Evolutionary conservation across 345 rosid species (phyloP), one percentile per base, ranked within the genome.

Genomic region (Mallotus nudiflorus): DNA sequence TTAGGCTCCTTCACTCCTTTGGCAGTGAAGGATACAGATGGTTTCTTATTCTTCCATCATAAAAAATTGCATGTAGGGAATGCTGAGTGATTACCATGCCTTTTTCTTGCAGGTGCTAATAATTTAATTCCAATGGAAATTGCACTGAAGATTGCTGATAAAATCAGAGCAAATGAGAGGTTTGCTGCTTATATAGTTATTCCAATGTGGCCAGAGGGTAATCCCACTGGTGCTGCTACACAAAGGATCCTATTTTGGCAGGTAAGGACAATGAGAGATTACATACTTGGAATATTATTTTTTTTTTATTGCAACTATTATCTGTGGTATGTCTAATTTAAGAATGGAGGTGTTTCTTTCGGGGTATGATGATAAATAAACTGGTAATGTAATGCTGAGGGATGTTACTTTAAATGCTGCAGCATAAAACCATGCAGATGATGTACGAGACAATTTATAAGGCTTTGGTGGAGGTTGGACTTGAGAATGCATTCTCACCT

Each of bases 141-240:
- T 74, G 97, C 98, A 46, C 83, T 91, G 22, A 94, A 91, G 86
- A 94, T 94, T 37, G 92, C 95, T 6, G 81, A 87, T 5, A 94
- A 94, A 84, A 94, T 94, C 64, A 88, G 84, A 79, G 97, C 96
- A 62, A 73, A 83, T 62, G 93, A 94, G 84, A 86, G 97, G 62
- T 94, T 94, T 85, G 96, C 96, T 77, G 96, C 86, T 20, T 94
- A 91, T 76, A 88, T 94, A 53, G 92, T 91, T 67, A 51, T 94
- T 66, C 98, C 97, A 18, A 91, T 94, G 96, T 94, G 96, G 96
- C 98, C 98, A 0, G 97, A 94, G 82, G 98, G 98, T 45, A 83
- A 75, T 82, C 98, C 98, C 70, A 88, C 97, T 2, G 93, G 95
- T 31, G 82, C 87, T 29, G 88, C 98, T 62, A 90, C 96, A 11